Conservation (phyloP, 805 yeast genomes). For the Kuraishia ogatae region DNA sequence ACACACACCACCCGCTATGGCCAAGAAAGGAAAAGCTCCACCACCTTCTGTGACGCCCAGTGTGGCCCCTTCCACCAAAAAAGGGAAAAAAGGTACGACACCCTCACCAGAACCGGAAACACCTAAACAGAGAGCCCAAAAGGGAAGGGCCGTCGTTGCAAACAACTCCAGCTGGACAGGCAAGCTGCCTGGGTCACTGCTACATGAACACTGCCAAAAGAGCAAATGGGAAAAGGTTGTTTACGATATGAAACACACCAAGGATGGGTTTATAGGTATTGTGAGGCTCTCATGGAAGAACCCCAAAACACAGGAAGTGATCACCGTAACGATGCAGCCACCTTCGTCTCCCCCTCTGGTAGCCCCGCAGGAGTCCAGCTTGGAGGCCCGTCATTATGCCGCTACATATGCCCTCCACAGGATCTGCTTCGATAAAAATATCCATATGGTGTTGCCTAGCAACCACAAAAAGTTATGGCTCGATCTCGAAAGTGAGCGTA, state of each 20-base stretch:
- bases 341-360: constrained; percentile 33
- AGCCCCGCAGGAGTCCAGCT: constrained; percentile 65
- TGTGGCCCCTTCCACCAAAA: constrained; percentile 3
- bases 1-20: neutral
- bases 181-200: constrained; percentile 76
- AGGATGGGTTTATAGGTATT: constrained; percentile 53
- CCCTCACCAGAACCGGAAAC: constrained; percentile 5
- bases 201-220: constrained; percentile 83
- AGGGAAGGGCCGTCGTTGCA: constrained; percentile 40
- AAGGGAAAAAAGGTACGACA: constrained; percentile 5
- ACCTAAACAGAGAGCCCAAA: constrained; percentile 8
- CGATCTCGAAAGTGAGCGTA: constrained; percentile 55
- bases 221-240: constrained; percentile 84
- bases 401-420: constrained; percentile 85
- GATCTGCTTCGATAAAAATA: constrained; percentile 69
- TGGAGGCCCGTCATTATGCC: constrained; percentile 84
- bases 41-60: neutral
- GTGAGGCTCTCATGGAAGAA: constrained; percentile 64
- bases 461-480: constrained; percentile 77
- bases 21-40: constrained; percentile 4
- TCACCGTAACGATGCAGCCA: constrained; percentile 48
- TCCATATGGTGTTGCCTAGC: constrained; percentile 82
- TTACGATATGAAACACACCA: constrained; percentile 49
- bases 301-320: constrained; percentile 68
- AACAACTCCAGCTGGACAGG: constrained; percentile 89